These are phyloP conservation scores for Colletotrichum plurivorum DNA, from an alignment of 2,329 filamentous ascomycete genomes.

Conservation along the genomic window DNA sequence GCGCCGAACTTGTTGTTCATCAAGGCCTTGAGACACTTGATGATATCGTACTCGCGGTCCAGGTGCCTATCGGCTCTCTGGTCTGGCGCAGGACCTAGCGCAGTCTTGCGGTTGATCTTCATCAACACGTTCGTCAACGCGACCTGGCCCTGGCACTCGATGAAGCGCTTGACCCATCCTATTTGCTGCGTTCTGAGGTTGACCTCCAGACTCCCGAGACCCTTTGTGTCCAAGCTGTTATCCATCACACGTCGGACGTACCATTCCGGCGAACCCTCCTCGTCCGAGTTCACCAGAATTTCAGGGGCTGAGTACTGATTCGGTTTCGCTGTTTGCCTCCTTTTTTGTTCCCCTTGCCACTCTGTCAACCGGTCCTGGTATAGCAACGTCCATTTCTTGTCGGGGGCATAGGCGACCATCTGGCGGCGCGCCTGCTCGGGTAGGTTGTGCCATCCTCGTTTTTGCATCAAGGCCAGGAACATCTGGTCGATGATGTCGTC, in stretches of 20 bases:
- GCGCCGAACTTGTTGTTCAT: conserved; percentile 99
- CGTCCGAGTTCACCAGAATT: conserved; percentile 84
- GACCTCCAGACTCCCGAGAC: conserved; percentile 92
- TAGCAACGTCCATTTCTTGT: conserved; percentile 98
- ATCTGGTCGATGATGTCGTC: conserved; percentile 90
- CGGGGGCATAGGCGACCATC: conserved; percentile 94
- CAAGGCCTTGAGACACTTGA: conserved; percentile 96
- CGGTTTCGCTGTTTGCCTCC: conserved; percentile 80
- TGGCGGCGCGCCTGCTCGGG: conserved; percentile 94
- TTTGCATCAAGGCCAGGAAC: conserved; percentile 95
- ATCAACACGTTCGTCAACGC: conserved; percentile 93
- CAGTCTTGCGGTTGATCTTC: conserved; percentile 92
- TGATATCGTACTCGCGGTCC: conserved; percentile 95
- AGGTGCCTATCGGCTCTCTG: conserved; percentile 80
- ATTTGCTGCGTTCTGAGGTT: conserved; percentile 97
- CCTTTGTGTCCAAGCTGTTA: conserved; percentile 91
- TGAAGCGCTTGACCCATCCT: conserved; percentile 95
- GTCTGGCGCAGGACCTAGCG: conserved; percentile 74
- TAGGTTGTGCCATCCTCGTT: conserved; percentile 96
- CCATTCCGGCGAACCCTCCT: conserved; percentile 98
- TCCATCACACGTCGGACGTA: conserved; percentile 98
- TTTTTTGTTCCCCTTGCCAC: conserved; percentile 94
- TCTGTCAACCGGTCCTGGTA: conserved; percentile 95
- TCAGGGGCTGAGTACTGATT: conserved; percentile 76
- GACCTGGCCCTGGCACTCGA: conserved; percentile 97